A percentile compares a stretch with the other conserved stretches of the same genome.
phyloP scores from a whole-genome alignment of 148 eudicot genomes.

The Gaultheria prostrata region DNA sequence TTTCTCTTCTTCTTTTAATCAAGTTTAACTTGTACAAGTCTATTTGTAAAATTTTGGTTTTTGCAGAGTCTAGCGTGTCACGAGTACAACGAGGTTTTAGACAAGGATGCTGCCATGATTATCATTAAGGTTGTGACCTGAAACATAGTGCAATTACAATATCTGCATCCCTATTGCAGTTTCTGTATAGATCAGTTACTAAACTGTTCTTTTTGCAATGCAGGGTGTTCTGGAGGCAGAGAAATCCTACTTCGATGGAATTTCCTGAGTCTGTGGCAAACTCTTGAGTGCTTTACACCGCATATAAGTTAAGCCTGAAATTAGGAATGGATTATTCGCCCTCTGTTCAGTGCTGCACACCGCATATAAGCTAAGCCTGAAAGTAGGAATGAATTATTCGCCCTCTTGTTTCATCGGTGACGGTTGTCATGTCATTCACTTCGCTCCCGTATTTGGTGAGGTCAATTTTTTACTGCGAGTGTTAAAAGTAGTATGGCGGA shows the following conservation, averaged over 20 bases:
- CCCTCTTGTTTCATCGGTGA: not conserved
- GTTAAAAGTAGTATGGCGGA: too few species aligned
- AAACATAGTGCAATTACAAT: not conserved
- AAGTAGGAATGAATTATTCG: not conserved
- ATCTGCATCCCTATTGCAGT: not conserved
- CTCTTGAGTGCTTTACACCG: too few species aligned
- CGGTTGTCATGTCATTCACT: not conserved
- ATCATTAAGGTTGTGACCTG: conserved; percentile 62
- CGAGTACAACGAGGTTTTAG: conserved; percentile 87
- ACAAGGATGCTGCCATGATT: conserved; percentile 87
- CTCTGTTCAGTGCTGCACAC: not conserved
- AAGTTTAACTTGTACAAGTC: not conserved
- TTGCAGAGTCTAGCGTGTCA: conserved; percentile 68
- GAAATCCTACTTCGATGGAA: conserved; percentile 16
- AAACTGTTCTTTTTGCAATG: conserved; percentile 15
- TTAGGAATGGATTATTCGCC: too few species aligned
- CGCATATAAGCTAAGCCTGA: not conserved
- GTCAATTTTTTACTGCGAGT: not conserved
- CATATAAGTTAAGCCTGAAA: not conserved
- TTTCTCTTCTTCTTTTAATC: not conserved
- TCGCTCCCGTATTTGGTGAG: not conserved
- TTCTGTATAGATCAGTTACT: not conserved
- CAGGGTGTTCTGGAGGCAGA: conserved; percentile 53
- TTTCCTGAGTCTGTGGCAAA: not conserved
- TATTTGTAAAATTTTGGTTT: conserved; percentile 12